Evolutionary conservation across 2,329 filamentous ascomycete genomes (phyloP).

Genomic region (Davidsoniella australis): DNA sequence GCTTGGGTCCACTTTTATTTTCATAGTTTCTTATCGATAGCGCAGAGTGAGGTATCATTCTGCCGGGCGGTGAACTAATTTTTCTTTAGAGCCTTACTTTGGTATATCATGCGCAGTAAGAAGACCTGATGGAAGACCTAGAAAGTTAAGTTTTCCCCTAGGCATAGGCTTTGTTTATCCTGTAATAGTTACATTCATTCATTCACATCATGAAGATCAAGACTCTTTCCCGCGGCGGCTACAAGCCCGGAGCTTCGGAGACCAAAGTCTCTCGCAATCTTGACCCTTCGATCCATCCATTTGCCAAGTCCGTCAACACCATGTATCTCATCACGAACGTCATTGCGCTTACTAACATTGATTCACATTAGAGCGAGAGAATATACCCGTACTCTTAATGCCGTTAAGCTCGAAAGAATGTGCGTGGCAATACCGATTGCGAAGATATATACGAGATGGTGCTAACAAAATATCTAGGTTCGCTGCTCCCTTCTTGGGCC

Average conservation of each 20-base stretch:
- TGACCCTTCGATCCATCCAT: slow-evolving; percentile 74
- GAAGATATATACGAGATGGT: background rate
- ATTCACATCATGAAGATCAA: slow-evolving; percentile 34
- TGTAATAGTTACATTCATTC: background rate
- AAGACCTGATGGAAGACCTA: no score
- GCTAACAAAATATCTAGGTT: slow-evolving; percentile 8
- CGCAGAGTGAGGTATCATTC: slow-evolving; percentile 8
- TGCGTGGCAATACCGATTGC: slow-evolving; percentile 27
- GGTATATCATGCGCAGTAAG: no score
- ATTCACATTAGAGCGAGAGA: slow-evolving; percentile 51
- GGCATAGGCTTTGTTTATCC: background rate
- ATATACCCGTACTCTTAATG: slow-evolving; percentile 43
- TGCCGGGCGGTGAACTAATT: slow-evolving; percentile 12
- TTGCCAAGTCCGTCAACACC: slow-evolving; percentile 27
- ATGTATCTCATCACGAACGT: background rate
- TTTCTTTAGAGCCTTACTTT: slow-evolving; percentile 5
- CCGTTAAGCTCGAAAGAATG: slow-evolving; percentile 86
- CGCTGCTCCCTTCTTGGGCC: slow-evolving; percentile 53
- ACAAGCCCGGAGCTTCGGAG: slow-evolving; percentile 50
- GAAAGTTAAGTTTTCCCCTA: no score
- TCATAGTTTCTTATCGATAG: slow-evolving; percentile 7
- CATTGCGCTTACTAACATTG: slow-evolving; percentile 2
- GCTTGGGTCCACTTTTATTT: background rate
- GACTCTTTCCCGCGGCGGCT: slow-evolving; percentile 49
- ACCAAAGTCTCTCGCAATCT: slow-evolving; percentile 52